Evolutionary conservation across 805 yeast genomes (phyloP).

Genomic region (Pichia nakasei): DNA sequence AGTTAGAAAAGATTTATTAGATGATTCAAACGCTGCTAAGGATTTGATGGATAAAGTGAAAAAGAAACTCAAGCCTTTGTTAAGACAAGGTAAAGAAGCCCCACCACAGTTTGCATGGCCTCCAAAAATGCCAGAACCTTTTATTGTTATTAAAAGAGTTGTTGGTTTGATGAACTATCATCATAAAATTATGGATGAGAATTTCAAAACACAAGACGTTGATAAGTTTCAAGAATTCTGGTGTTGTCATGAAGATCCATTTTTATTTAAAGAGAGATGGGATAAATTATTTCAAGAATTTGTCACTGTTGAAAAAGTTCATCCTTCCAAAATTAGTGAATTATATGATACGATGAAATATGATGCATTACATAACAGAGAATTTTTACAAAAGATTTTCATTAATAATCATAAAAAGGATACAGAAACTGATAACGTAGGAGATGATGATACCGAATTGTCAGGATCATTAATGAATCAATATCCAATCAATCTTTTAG

Average conservation of each 20-base stretch:
- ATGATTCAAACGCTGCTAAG: conserved; percentile 97
- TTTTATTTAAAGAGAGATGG: conserved; percentile 90
- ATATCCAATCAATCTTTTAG: conserved; percentile 66
- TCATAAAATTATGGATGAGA: conserved; percentile 70
- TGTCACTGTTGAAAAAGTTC: conserved; percentile 87
- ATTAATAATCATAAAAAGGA: conserved; percentile 19
- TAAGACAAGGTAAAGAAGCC: conserved; percentile 93
- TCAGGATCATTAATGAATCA: conserved; percentile 52
- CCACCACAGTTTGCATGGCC: conserved; percentile 99
- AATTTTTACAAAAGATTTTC: conserved; percentile 76
- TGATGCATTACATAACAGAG: conserved; percentile 93
- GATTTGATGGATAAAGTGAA: conserved; percentile 96
- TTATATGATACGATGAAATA: conserved; percentile 97
- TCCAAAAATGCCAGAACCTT: conserved; percentile 95
- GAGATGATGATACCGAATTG: conserved; percentile 32
- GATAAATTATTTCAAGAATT: conserved; percentile 91
- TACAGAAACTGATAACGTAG: background rate
- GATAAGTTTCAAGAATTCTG: conserved; percentile 65
- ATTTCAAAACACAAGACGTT: conserved; percentile 61
- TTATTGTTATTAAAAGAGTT: conserved; percentile 84
- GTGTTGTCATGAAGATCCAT: conserved; percentile 97
- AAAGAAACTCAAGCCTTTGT: conserved; percentile 86
- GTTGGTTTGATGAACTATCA: conserved; percentile 94
- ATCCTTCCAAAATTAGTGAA: conserved; percentile 94
- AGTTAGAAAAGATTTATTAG: conserved; percentile 82